A percentile compares a stretch with the other conserved stretches of the same genome.
Conservation (phyloP, 768 basidiomycete genomes). For the Termitomyces heimii region DNA sequence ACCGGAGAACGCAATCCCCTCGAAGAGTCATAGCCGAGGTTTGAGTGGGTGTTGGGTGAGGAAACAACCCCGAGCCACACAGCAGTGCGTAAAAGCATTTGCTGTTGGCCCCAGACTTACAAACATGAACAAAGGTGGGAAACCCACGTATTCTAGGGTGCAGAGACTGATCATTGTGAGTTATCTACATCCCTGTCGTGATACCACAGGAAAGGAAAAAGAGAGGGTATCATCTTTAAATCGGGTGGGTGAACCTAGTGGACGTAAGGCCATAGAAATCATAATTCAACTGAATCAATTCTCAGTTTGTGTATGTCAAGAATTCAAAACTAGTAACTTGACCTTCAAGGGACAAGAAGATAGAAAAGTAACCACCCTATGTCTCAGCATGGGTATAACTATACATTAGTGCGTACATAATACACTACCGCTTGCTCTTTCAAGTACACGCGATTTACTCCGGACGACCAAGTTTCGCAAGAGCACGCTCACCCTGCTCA, state of each 20-base stretch:
- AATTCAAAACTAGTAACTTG: not conserved
- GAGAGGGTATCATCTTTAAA: not conserved
- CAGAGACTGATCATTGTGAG: too few relatives aligned
- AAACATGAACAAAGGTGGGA: too few relatives aligned
- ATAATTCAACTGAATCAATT: not conserved
- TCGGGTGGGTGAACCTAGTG: not conserved
- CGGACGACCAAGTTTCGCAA: conserved; percentile 79
- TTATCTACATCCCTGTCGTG: too few relatives aligned
- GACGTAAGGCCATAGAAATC: not conserved
- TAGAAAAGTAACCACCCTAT: not conserved
- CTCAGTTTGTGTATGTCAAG: not conserved
- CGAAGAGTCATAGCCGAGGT: too few relatives aligned
- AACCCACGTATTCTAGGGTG: too few relatives aligned
- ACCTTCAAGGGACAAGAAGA: not conserved
- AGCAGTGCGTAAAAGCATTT: too few relatives aligned
- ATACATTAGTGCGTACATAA: not conserved
- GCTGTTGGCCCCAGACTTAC: too few relatives aligned
- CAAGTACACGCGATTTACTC: conserved; percentile 29
- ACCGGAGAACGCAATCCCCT: too few relatives aligned
- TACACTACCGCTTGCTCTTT: not conserved
- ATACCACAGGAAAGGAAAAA: too few relatives aligned
- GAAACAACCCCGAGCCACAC: too few relatives aligned
- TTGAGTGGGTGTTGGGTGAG: too few relatives aligned
- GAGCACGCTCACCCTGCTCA: conserved; percentile 75
- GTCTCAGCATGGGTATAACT: not conserved